Evolutionary conservation across 768 basidiomycete genomes (phyloP), one percentile per base, ranked within the genome.

Genomic region (Podaxis mareebaensis): DNA sequence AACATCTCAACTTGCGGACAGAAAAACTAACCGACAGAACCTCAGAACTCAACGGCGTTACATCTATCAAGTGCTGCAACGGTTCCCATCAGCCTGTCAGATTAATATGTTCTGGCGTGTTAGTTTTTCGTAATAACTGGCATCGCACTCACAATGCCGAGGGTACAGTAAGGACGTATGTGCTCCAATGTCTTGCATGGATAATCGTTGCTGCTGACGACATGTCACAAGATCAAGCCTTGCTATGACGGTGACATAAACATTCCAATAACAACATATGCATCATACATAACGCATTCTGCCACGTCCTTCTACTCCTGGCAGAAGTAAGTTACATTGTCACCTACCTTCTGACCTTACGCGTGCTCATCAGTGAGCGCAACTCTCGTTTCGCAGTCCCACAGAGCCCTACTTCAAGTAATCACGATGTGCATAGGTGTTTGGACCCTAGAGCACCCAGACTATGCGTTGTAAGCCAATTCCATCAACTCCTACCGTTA

Each of bases 401-500:
- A 46, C 20, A 15, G 13, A 46, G n/a, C 20, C 44, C 44, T 28
- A 26, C 49, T 61, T 62, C 63, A 44, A 39, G 30, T 26, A 51
- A 53, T 40, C 60, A 64, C 68, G 51, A 93, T 93, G 92, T 94
- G 92, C 72, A 84, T 93, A 66, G 90, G 81, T 39, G 82, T 92
- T 69, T 93, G 89, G 86, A 83, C 90, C 59, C 79, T 93, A 3
- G 84, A 90, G 55, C 88, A 91, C 70, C 85, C 87, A 28, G 85
- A 88, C 52, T 94, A 92, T 71, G 86, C 91, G 10, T 81, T 94
- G 92, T 93, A 75, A 77, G 88, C 80, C 30, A 36, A 60, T 26
- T 56, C 36, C 20, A 48, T 55, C 44, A 38, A 20, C 20, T 67
- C 46, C 63, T 60, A 66, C 60, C 6, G 48, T 30, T 46, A 12